Evolutionary conservation across 768 basidiomycete genomes (phyloP).

Genomic region (Pulveroboletus frians): DNA sequence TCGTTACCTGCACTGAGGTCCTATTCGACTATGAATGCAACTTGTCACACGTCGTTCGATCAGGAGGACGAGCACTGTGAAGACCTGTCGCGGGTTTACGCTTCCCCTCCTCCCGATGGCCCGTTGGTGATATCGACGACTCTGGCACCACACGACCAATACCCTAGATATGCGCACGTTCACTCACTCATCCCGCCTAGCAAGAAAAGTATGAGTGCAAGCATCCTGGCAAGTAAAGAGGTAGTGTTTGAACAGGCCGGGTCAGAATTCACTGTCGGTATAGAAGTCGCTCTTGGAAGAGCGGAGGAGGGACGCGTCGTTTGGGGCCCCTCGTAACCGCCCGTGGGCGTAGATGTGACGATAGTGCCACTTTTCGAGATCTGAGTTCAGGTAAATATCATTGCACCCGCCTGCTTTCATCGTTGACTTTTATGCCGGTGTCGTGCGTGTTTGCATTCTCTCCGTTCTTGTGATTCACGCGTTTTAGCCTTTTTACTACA

Average conservation of each 20-base stretch:
- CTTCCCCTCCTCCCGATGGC: slow-evolving; percentile 27
- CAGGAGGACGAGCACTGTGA: slow-evolving; percentile 19
- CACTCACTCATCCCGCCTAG: slow-evolving; percentile 12
- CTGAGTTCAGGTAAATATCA: slow-evolving; percentile 12
- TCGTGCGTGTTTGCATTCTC: slow-evolving; percentile 4
- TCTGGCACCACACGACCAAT: slow-evolving; percentile 17
- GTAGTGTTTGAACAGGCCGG: slow-evolving; percentile 26
- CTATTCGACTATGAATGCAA: slow-evolving; percentile 2
- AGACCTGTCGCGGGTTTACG: slow-evolving; percentile 29
- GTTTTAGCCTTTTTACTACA: neutral
- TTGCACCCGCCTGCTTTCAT: slow-evolving; percentile 16
- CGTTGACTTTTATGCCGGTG: neutral
- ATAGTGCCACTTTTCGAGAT: neutral
- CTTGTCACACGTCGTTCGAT: slow-evolving; percentile 15
- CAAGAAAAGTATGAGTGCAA: slow-evolving; percentile 11
- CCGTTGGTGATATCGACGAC: slow-evolving; percentile 20
- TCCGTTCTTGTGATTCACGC: neutral
- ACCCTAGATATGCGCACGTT: slow-evolving; percentile 29
- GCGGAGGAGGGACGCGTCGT: slow-evolving; percentile 31
- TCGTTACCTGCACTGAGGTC: slow-evolving; percentile 18
- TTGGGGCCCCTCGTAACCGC: slow-evolving; percentile 19
- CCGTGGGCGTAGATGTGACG: neutral
- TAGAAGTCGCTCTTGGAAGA: slow-evolving; percentile 30
- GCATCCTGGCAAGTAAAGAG: slow-evolving; percentile 16
- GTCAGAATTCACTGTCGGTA: slow-evolving; percentile 25